phyloP scores from a whole-genome alignment of 176 grass and related monocot genomes.

The sorghum (Sorghum bicolor) region DNA sequence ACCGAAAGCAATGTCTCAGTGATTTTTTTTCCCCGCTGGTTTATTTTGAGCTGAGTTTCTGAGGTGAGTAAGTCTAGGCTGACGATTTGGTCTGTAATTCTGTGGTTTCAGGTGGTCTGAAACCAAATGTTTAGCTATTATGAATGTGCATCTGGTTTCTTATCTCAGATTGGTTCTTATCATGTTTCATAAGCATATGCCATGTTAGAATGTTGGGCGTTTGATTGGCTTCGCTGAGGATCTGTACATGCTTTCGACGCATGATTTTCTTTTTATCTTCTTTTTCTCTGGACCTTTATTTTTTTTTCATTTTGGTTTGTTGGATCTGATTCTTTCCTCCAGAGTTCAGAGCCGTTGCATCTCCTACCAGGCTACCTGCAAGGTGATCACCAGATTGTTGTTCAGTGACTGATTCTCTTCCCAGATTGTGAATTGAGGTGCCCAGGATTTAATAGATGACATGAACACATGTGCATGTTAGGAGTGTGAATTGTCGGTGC shows the following conservation, averaged over 20 bases:
- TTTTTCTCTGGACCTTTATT: not conserved
- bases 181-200: not conserved
- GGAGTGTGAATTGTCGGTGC: not conserved
- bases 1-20: not conserved
- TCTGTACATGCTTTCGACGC: not conserved
- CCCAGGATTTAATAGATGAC: not conserved
- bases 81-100: not conserved
- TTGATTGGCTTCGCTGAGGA: not conserved
- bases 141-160: not conserved
- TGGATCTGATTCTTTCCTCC: not conserved
- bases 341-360: not conserved
- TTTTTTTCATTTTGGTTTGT: not conserved
- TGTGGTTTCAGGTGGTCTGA: not conserved
- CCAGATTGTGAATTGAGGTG: not conserved
- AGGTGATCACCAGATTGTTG: not conserved
- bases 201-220: not conserved
- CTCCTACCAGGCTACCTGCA: not conserved
- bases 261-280: not conserved
- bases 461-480: not conserved
- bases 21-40: not conserved
- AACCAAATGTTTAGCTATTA: not conserved
- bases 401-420: not conserved
- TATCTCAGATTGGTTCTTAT: not conserved
- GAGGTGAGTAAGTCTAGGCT: not conserved
- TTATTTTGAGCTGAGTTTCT: not conserved